phyloP scores from a whole-genome alignment of 2,329 filamentous ascomycete genomes.

The Hypoxylon sp. region DNA sequence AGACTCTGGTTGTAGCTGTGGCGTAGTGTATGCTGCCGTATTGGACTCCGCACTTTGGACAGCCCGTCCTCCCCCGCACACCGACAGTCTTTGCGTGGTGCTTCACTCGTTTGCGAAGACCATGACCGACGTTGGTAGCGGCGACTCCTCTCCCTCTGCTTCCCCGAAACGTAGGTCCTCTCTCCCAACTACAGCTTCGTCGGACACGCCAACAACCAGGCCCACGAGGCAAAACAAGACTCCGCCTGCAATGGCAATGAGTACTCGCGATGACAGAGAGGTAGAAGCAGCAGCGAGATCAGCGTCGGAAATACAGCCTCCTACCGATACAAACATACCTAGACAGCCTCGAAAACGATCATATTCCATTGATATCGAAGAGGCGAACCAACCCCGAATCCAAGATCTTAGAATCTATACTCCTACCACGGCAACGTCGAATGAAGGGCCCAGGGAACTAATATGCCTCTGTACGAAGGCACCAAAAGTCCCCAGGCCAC shows the following conservation, averaged over 20 bases:
- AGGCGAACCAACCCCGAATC: constrained; percentile 59
- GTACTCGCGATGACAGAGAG: constrained; percentile 30
- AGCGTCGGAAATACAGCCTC: constrained; percentile 14
- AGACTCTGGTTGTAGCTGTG: constrained; percentile 30
- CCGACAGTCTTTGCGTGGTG: constrained; percentile 35
- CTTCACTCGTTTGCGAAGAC: constrained; percentile 46
- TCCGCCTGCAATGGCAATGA: constrained; percentile 48
- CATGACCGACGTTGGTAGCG: constrained; percentile 49
- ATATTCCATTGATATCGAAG: constrained; percentile 62
- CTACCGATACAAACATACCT: constrained; percentile 21
- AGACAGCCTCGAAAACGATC: constrained; percentile 58
- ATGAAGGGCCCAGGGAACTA: constrained; percentile 56
- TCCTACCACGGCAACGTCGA: constrained; percentile 49
- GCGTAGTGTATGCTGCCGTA: constrained; percentile 43
- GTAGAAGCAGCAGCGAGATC: constrained; percentile 19
- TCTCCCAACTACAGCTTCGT: constrained; percentile 35
- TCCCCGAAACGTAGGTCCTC: constrained; percentile 39
- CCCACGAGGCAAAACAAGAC: constrained; percentile 40
- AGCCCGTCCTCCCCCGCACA: constrained; percentile 41
- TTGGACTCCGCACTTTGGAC: constrained; percentile 42
- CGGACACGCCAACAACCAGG: constrained; percentile 39
- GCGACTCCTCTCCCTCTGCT: constrained; percentile 44
- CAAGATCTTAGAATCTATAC: constrained; percentile 57
- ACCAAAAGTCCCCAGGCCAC: constrained; percentile 70
- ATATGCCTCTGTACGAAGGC: constrained; percentile 71